Evolutionary conservation across 306 rosid genomes (phyloP), one percentile per base, ranked within the genome.

Genomic region (Cucumis hystrix): DNA sequence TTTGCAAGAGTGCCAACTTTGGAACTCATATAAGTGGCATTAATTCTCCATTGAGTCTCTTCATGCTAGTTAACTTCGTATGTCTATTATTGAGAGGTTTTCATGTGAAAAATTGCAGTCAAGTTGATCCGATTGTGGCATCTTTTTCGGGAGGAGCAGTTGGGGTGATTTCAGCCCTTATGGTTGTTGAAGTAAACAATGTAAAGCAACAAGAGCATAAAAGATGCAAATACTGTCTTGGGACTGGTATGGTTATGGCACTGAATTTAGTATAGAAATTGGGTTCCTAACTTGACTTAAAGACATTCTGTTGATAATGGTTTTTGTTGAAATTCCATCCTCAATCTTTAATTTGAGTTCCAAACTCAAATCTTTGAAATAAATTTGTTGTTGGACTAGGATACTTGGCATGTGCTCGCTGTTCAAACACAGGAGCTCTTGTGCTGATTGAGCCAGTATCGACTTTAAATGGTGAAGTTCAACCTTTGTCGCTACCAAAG

Each of bases 91-190:
- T 47, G 4, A 47, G 0, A 51, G 2, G 57, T 70, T 68, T 21
- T 43, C 35, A 10, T 45, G 30, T 20, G 30, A 12, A 12, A 21
- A 69, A 43, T 10, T 70, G 76, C 90, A 95, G 98, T 88, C 90
- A 95, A 83, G 98, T 95, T 80, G 98, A 95, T 87, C 98, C 98
- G 74, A 92, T 95, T 30, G 98, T 95, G 55, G 98, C 98, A 63
- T 95, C 98, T 33, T 95, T 95, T 86, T 95, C 97, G 15, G 98
- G 98, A 79, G 98, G 98, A 80, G 97, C 98, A 59, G 98, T 92
- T 54, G 98, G 98, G 43, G 98, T 95, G 72, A 90, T 95, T 76
- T 95, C 98, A 3, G 96, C 98, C 67, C 75, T 95, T 74, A 95
- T 95, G 97, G 89, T 95, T n/a, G 97, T 95, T 80, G 98, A 95